phyloP scores from a whole-genome alignment of 2,329 filamentous ascomycete genomes.

The Venturia oleaginea region DNA sequence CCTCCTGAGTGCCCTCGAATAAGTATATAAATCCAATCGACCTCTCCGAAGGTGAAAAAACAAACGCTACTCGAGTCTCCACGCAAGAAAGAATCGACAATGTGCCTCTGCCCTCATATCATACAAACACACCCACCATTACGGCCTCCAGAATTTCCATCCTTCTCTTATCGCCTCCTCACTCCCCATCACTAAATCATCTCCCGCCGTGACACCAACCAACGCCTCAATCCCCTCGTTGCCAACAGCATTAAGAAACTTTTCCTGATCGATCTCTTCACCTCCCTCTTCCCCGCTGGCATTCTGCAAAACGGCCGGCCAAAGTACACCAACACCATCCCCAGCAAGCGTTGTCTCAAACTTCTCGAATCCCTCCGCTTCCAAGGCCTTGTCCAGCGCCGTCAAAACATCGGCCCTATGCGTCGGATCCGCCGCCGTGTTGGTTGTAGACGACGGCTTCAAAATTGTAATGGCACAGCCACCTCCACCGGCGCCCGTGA shows the following conservation, averaged over 20 bases:
- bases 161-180: slow-evolving; percentile 46
- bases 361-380: slow-evolving; percentile 59
- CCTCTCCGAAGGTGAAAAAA: too few relatives aligned
- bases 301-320: slow-evolving; percentile 84
- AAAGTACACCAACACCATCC: slow-evolving; percentile 87
- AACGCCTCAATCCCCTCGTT: slow-evolving; percentile 78
- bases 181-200: slow-evolving; percentile 29
- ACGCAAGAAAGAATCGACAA: background rate
- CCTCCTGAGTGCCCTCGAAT: too few relatives aligned
- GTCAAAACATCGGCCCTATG: slow-evolving; percentile 37
- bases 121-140: background rate
- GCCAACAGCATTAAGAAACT: slow-evolving; percentile 74
- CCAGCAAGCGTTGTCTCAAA: slow-evolving; percentile 88
- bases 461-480: slow-evolving; percentile 92
- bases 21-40: too few relatives aligned
- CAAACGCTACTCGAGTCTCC: too few relatives aligned
- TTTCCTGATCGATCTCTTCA: slow-evolving; percentile 87
- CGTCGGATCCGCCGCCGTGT: slow-evolving; percentile 4
- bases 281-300: slow-evolving; percentile 72
- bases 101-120: background rate
- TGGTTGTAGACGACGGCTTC: slow-evolving; percentile 44
- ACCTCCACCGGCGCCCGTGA: slow-evolving; percentile 90
- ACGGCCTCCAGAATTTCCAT: slow-evolving; percentile 72
- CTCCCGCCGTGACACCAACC: slow-evolving; percentile 60
- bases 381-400: slow-evolving; percentile 52